A percentile compares a stretch with the other conserved stretches of the same genome.
phyloP scores from a whole-genome alignment of 2,329 filamentous ascomycete genomes.

The Elsinoe perseae region DNA sequence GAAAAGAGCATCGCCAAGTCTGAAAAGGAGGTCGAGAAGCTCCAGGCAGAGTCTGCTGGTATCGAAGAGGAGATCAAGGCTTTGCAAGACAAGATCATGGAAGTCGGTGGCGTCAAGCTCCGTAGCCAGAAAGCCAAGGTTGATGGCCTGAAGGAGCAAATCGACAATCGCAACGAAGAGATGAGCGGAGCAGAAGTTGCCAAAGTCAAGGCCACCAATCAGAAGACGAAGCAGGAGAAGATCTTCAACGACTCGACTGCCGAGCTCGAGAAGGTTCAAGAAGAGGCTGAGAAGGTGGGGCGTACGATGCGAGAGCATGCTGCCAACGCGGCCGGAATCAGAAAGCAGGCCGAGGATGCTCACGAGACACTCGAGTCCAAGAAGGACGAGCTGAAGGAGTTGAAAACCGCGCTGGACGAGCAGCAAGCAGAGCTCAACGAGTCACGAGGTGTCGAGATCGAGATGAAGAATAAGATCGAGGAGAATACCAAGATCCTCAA shows the following conservation, averaged over 20 bases:
- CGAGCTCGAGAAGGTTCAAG: constrained; percentile 64
- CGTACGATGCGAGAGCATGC: constrained; percentile 71
- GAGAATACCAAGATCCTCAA: constrained; percentile 83
- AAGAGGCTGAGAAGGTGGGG: constrained; percentile 70
- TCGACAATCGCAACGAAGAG: constrained; percentile 70
- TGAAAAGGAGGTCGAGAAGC: constrained; percentile 68
- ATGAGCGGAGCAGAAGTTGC: constrained; percentile 79
- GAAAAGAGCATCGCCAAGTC: constrained; percentile 71
- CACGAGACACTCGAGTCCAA: constrained; percentile 68
- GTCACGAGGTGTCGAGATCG: constrained; percentile 82
- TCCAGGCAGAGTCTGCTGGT: constrained; percentile 77
- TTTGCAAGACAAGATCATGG: constrained; percentile 96
- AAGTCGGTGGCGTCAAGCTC: constrained; percentile 88
- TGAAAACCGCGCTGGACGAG: constrained; percentile 82
- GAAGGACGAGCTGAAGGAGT: constrained; percentile 66
- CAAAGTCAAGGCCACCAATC: constrained; percentile 89
- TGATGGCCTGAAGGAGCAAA: constrained; percentile 78
- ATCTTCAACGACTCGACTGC: constrained; percentile 68
- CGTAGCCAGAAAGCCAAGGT: constrained; percentile 86
- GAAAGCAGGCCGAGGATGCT: constrained; percentile 69
- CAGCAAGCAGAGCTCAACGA: constrained; percentile 81
- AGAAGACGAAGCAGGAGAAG: constrained; percentile 78
- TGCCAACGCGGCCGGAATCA: constrained; percentile 64
- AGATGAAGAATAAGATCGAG: constrained; percentile 97
- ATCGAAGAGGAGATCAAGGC: constrained; percentile 89